These are phyloP conservation scores for Fraxinus nigra DNA, from an alignment of 305 asterid species.

Conservation along the genomic window DNA sequence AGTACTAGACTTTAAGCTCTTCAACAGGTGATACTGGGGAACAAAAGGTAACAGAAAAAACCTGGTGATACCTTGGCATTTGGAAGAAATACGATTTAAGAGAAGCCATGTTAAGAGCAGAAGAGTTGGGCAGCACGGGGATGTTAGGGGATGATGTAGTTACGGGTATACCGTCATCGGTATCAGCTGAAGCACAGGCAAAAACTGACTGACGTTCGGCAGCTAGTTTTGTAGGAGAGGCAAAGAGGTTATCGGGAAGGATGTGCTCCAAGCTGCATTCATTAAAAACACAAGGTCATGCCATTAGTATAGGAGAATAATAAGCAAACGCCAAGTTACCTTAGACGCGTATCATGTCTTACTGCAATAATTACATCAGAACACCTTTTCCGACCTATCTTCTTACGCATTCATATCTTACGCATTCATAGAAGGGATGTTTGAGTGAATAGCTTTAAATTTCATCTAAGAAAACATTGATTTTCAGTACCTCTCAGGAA, in stretches of 20 bases:
- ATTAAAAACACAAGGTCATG: constrained; percentile 13
- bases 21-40: background rate
- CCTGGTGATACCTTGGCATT: constrained; percentile 63
- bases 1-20: background rate
- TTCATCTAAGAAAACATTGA: background rate
- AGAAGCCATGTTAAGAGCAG: constrained; percentile 61
- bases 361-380: background rate
- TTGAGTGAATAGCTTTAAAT: background rate
- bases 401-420: background rate
- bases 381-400: background rate
- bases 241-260: constrained; percentile 84
- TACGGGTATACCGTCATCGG: constrained; percentile 34
- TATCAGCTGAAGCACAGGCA: constrained; percentile 38
- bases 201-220: constrained; percentile 46
- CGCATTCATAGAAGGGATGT: background rate
- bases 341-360: background rate
- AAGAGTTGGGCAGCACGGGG: constrained; percentile 40
- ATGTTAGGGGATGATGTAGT: constrained; percentile 47
- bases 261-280: constrained; percentile 67
- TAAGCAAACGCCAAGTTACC: background rate
- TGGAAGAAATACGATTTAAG: constrained; percentile 66
- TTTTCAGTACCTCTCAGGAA: constrained; percentile 49
- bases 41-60: background rate
- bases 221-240: constrained; percentile 77
- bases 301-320: background rate